These are phyloP conservation scores for Sodiomyces alkalinus DNA, from an alignment of 2,329 filamentous ascomycete species.

Conservation along the genomic window DNA sequence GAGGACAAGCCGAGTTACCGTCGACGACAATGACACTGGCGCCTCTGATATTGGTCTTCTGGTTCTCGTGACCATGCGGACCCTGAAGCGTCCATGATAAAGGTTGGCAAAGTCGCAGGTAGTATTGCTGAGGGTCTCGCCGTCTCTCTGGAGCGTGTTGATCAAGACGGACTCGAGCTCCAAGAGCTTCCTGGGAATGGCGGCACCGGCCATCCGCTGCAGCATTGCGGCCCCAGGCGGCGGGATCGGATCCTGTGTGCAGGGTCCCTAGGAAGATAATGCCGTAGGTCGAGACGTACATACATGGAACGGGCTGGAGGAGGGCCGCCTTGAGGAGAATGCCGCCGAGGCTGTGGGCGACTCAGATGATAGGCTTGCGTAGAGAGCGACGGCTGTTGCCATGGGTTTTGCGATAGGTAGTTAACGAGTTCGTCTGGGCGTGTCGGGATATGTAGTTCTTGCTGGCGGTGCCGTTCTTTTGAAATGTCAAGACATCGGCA, in stretches of 20 bases:
- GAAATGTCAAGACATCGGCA: constrained; percentile 39
- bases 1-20: constrained; percentile 51
- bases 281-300: constrained; percentile 62
- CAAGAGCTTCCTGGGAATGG: constrained; percentile 51
- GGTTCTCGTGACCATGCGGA: constrained; percentile 63
- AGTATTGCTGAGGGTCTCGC: constrained; percentile 58
- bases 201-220: constrained; percentile 49
- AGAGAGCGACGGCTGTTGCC: constrained; percentile 38
- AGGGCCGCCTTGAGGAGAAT: constrained; percentile 57
- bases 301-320: too few species aligned
- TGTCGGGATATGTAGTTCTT: constrained; percentile 56
- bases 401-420: constrained; percentile 43
- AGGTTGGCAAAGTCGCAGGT: constrained; percentile 55
- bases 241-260: constrained; percentile 53
- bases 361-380: constrained; percentile 68
- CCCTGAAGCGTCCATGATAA: constrained; percentile 59
- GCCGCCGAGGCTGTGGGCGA: constrained; percentile 60
- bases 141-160: constrained; percentile 55
- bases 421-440: constrained; percentile 50
- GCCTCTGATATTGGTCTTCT: constrained; percentile 53
- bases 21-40: constrained; percentile 53
- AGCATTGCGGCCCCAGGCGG: constrained; percentile 53
- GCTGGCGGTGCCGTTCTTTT: constrained; percentile 37
- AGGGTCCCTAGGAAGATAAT: constrained; percentile 67
- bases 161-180: constrained; percentile 56